Conservation (phyloP, 75 land plant species). For the Pinus albicaulis region DNA sequence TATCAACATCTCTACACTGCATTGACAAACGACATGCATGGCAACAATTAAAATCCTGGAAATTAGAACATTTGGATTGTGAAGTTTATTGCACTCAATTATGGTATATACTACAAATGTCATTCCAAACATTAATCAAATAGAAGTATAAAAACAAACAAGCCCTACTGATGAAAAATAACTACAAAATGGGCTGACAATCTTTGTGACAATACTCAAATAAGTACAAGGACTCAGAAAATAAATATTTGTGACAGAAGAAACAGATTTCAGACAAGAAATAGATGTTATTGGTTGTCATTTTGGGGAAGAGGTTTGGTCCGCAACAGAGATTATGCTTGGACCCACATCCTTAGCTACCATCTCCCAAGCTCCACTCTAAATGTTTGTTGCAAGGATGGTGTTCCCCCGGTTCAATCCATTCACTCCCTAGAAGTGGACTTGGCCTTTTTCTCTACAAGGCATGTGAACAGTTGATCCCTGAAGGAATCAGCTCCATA, state of each 20-base stretch:
- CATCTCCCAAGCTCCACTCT: no score
- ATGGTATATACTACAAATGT: not conserved
- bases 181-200: not conserved
- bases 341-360: no score
- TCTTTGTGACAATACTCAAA: not conserved
- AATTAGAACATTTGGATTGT: not conserved
- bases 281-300: no score
- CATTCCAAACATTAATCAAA: not conserved
- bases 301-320: no score
- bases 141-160: not conserved
- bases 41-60: not conserved
- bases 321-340: no score
- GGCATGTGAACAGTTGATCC: no score
- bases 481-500: no score
- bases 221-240: not conserved
- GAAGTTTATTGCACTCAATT: not conserved
- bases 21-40: not conserved
- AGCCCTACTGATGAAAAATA: not conserved
- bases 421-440: no score
- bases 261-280: not conserved
- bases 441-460: no score
- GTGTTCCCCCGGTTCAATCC: no score
- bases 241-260: not conserved
- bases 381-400: no score
- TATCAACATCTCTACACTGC: conserved; percentile 90